These are phyloP conservation scores for Hyparrhenia diplandra DNA, from an alignment of 176 grass and related monocot species.

Conservation along the genomic window DNA sequence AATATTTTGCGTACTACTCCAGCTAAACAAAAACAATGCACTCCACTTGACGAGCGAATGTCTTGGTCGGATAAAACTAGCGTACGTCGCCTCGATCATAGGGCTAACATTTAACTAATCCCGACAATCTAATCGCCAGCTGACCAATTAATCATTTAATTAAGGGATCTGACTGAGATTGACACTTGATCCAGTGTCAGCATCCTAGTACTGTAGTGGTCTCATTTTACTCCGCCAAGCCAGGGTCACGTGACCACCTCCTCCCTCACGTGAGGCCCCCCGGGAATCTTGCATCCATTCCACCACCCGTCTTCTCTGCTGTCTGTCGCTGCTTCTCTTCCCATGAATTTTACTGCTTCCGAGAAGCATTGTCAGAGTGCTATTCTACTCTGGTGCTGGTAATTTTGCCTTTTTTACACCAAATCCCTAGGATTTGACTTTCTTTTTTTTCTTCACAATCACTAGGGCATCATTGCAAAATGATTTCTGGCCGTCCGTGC, in stretches of 20 bases:
- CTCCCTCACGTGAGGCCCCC: slow-evolving; percentile 56
- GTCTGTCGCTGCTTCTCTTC: background rate
- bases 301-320: background rate
- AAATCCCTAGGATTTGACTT: slow-evolving; percentile 69
- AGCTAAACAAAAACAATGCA: background rate
- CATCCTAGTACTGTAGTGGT: slow-evolving; percentile 14
- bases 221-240: slow-evolving; percentile 47
- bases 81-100: background rate
- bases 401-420: background rate
- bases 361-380: slow-evolving; percentile 27
- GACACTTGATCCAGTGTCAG: slow-evolving; percentile 16
- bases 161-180: background rate
- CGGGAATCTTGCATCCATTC: slow-evolving; percentile 61
- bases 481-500: slow-evolving; percentile 36
- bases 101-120: slow-evolving; percentile 13
- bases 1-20: slow-evolving; percentile 48
- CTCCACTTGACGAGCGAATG: slow-evolving; percentile 40
- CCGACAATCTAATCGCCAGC: slow-evolving; percentile 12
- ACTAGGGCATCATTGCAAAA: slow-evolving; percentile 57
- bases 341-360: slow-evolving; percentile 3
- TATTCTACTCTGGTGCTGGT: slow-evolving; percentile 3
- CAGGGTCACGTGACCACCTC: slow-evolving; percentile 68
- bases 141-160: background rate
- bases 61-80: slow-evolving; percentile 59
- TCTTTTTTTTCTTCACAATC: slow-evolving; percentile 5